Evolutionary conservation across 495 filamentous ascomycete genomes (phyloP).

Genomic region (Aspergillus leporis): DNA sequence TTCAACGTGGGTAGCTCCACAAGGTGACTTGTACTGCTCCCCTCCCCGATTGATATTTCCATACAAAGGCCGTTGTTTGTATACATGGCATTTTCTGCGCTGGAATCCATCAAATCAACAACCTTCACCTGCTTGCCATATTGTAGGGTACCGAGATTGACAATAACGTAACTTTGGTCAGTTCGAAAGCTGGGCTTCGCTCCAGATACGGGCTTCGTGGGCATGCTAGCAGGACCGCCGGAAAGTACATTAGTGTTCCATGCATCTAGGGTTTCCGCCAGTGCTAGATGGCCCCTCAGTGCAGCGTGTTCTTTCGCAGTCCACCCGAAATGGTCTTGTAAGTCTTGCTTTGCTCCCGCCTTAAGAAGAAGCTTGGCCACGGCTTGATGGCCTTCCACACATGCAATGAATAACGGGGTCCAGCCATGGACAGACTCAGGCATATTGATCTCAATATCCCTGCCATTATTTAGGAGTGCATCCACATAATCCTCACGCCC

Average conservation of each 20-base stretch:
- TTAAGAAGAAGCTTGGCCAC: constrained; percentile 56
- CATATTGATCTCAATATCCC: neutral
- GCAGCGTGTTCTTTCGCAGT: constrained; percentile 27
- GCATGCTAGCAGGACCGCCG: constrained; percentile 7
- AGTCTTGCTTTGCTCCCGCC: constrained; percentile 55
- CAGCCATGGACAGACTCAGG: constrained; percentile 70
- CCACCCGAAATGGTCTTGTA: constrained; percentile 22
- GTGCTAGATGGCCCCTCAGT: constrained; percentile 20
- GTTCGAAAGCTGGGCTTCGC: neutral
- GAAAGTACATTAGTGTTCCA: neutral
- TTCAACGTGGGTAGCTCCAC: constrained; percentile 27
- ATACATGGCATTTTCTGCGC: neutral
- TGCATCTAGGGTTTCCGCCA: constrained; percentile 15
- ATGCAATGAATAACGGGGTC: constrained; percentile 77
- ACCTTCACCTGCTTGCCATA: constrained; percentile 10
- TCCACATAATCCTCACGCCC: neutral
- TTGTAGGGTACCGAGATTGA: constrained; percentile 18
- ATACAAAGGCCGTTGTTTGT: neutral
- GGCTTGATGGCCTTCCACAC: constrained; percentile 67
- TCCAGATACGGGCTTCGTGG: neutral
- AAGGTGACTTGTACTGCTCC: constrained; percentile 7
- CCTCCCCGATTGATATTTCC: constrained; percentile 14
- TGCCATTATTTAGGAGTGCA: neutral
- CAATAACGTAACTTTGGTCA: constrained; percentile 3
- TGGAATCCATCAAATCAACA: constrained; percentile 7